A percentile compares a stretch with the other conserved stretches of the same genome.
Conservation (phyloP, 306 rosid species). For the Hippophae tibetana region DNA sequence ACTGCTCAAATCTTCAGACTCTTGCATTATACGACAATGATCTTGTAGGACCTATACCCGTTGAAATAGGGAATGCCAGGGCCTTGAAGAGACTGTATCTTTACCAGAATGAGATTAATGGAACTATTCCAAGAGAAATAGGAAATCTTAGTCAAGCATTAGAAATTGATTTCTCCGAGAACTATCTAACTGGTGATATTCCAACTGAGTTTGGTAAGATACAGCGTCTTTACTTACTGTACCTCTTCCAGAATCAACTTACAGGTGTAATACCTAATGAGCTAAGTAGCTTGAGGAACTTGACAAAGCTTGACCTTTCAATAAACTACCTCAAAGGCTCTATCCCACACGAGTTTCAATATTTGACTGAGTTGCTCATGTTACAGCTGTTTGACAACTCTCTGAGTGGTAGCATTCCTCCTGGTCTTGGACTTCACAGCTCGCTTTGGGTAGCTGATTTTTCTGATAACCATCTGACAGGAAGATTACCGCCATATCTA, state of each 20-base stretch:
- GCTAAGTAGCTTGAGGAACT: slow-evolving; percentile 50
- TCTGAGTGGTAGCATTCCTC: slow-evolving; percentile 67
- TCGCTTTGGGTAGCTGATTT: slow-evolving; percentile 95
- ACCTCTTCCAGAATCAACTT: slow-evolving; percentile 81
- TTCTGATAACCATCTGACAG: slow-evolving; percentile 54
- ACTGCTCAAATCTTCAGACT: slow-evolving; percentile 56
- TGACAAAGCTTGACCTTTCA: slow-evolving; percentile 80
- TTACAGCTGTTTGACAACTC: slow-evolving; percentile 78
- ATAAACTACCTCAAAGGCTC: slow-evolving; percentile 66
- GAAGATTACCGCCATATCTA: slow-evolving; percentile 66
- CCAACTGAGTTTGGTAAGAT: slow-evolving; percentile 71
- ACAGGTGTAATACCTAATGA: slow-evolving; percentile 74
- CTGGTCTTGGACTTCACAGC: slow-evolving; percentile 51
- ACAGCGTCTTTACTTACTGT: slow-evolving; percentile 48
- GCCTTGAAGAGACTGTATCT: slow-evolving; percentile 62
- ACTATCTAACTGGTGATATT: slow-evolving; percentile 53
- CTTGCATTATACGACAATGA: slow-evolving; percentile 71
- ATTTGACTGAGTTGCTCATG: slow-evolving; percentile 47
- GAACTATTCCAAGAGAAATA: slow-evolving; percentile 81
- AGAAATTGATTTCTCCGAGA: slow-evolving; percentile 84
- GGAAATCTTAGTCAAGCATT: slow-evolving; percentile 68
- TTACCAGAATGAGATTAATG: slow-evolving; percentile 74
- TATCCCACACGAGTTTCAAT: slow-evolving; percentile 66
- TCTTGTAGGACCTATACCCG: slow-evolving; percentile 62
- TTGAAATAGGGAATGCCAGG: slow-evolving; percentile 57